Evolutionary conservation across 805 yeast species (phyloP), one percentile per base, ranked within the genome.

Genomic region (Cyberlindnera mississippiensis): DNA sequence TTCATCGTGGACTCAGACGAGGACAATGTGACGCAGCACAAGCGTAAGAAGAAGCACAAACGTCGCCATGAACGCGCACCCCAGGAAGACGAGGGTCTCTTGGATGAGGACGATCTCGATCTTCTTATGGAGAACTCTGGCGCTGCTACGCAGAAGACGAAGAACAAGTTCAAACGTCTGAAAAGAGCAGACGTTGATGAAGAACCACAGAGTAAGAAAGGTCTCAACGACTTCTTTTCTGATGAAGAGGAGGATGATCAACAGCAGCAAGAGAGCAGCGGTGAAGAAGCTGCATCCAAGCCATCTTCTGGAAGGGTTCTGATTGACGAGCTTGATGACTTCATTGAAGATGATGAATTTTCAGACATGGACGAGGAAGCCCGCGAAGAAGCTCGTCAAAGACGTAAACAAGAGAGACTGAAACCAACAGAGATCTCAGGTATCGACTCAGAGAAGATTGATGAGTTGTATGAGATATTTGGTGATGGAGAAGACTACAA

Each of bases 401-500:
- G 71, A 60, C 63, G 71, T 49, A 65, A 68, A 47, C 67, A 66
- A 47, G 62, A 74, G 53, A 66, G 78, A 61, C 74, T 64, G 33
- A 67, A 76, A 53, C 78, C 84, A 11, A 69, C 79, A 4, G 78
- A 77, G 51, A 67, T 78, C 31, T 71, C 82, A 1, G 76, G 73
- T 33, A 67, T 85, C 33, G 96, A 93, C 54, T 82, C 93, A 41
- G 98, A 93, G 55, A 86, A 87, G 60, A 76, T 91, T 50, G 93
- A 88, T 57, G 97, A 91, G 63, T 76, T 93, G 59, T 89, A 81
- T 57, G 99, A 93, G 61, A 87, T 93, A 12, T 93, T 93, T 60
- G 99, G 99, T 51, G 95, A 89, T 62, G 99, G 99, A 38, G 89
- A 82, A 50, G 97, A 91, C 58, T 93, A 93, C 63, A 96, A 87